phyloP scores from a whole-genome alignment of 2,329 filamentous ascomycete genomes.

The Sporothrix variecibatus region DNA sequence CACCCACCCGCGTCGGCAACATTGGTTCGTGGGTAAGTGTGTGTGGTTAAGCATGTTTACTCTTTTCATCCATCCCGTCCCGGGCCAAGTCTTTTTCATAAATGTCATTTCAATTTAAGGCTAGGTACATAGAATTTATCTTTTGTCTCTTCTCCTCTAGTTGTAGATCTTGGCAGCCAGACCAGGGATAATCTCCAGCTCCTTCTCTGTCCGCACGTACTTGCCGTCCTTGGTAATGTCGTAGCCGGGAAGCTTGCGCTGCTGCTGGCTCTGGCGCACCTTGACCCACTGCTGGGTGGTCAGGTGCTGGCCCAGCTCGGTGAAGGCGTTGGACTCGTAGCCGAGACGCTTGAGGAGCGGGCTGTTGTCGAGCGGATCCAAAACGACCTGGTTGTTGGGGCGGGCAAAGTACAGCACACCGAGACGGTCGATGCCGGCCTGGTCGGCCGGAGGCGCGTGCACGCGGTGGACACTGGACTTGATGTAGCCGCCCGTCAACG shows the following conservation, averaged over 20 bases:
- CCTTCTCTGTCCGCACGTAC: constrained; percentile 40
- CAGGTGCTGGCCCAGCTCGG: constrained; percentile 28
- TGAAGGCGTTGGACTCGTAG: constrained; percentile 43
- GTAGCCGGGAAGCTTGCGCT: constrained; percentile 39
- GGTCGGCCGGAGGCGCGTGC: constrained; percentile 44
- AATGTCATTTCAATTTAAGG: neutral
- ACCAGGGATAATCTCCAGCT: constrained; percentile 46
- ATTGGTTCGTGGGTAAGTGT: neutral
- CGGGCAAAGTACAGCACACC: constrained; percentile 55
- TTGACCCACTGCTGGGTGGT: constrained; percentile 30
- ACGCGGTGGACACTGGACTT: constrained; percentile 41
- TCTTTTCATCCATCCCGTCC: neutral
- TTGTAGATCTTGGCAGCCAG: constrained; percentile 45
- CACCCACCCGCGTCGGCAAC: neutral
- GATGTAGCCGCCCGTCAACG: constrained; percentile 47
- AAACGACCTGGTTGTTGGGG: constrained; percentile 42
- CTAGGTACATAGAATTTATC: neutral
- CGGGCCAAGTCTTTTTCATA: neutral
- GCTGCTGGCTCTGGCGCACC: constrained; percentile 42
- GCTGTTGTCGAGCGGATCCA: constrained; percentile 41
- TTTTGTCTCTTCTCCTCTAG: constrained; percentile 22
- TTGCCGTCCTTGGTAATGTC: constrained; percentile 43
- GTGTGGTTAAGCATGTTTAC: neutral
- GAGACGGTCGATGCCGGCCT: constrained; percentile 49
- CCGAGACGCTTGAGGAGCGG: constrained; percentile 42